phyloP scores from a whole-genome alignment of 768 basidiomycete genomes.

The Pulveroboletus frians region DNA sequence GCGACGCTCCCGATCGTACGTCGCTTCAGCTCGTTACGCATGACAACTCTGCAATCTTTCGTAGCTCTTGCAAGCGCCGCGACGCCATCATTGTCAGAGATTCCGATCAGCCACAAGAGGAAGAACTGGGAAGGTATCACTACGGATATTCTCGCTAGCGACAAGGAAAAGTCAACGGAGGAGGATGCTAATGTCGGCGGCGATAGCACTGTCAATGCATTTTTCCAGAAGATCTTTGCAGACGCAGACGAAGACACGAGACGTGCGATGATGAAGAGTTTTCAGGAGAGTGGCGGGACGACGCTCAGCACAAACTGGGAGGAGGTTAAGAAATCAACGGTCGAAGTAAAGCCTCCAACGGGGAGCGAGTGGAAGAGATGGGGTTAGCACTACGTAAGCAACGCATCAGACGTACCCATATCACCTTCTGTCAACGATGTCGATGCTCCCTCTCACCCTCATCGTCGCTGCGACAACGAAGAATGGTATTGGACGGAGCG shows the following conservation, averaged over 20 bases:
- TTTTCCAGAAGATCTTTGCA: slow-evolving; percentile 88
- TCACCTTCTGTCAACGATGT: too few relatives aligned
- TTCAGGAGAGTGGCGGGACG: slow-evolving; percentile 91
- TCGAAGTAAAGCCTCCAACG: slow-evolving; percentile 77
- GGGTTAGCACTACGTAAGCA: slow-evolving; percentile 32
- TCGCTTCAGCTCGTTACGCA: slow-evolving; percentile 8
- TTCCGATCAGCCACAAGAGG: slow-evolving; percentile 36
- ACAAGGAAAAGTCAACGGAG: slow-evolving; percentile 63
- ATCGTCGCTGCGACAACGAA: slow-evolving; percentile 87
- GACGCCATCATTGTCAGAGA: slow-evolving; percentile 30
- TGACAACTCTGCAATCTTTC: not conserved
- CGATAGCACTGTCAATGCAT: slow-evolving; percentile 76
- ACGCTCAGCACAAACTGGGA: slow-evolving; percentile 95
- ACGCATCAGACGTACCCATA: too few relatives aligned
- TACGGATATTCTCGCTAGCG: slow-evolving; percentile 54
- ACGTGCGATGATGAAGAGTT: slow-evolving; percentile 98
- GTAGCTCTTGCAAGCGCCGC: slow-evolving; percentile 19
- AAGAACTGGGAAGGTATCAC: slow-evolving; percentile 94
- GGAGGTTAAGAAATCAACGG: slow-evolving; percentile 65
- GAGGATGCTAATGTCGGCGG: slow-evolving; percentile 90
- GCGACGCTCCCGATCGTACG: slow-evolving; percentile 74
- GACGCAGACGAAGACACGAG: slow-evolving; percentile 90
- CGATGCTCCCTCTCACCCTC: slow-evolving; percentile 77
- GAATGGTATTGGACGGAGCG: slow-evolving; percentile 83
- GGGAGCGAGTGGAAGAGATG: slow-evolving; percentile 85